These are phyloP conservation scores for Boletus bicolor DNA, from an alignment of 768 basidiomycete species.

Conservation along the genomic window DNA sequence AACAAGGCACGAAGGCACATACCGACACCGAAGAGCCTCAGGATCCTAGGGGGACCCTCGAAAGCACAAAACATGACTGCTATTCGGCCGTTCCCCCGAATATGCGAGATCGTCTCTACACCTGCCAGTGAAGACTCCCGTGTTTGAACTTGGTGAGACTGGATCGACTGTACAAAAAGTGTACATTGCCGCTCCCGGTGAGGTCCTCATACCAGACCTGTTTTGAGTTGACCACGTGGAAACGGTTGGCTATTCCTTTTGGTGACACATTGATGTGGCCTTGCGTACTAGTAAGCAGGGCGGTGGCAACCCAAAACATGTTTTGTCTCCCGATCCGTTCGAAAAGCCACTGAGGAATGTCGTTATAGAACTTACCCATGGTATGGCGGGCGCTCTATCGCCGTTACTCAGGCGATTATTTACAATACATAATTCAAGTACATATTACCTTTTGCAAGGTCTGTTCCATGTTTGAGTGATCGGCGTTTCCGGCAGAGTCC, in stretches of 20 bases:
- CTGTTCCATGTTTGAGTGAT: too few species aligned
- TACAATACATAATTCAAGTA: too few species aligned
- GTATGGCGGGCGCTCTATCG: background rate
- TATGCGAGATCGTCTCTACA: conserved; percentile 58
- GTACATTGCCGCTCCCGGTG: conserved; percentile 55
- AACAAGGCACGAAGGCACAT: conserved; percentile 4
- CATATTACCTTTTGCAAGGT: too few species aligned
- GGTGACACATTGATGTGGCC: conserved; percentile 70
- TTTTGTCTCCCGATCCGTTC: conserved; percentile 62
- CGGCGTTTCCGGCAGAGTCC: background rate
- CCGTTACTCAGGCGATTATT: background rate
- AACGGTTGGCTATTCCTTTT: conserved; percentile 62
- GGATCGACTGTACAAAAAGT: background rate
- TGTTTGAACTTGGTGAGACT: background rate
- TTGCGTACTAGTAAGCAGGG: conserved; percentile 47
- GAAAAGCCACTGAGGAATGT: conserved; percentile 51
- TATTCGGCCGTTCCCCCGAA: conserved; percentile 61
- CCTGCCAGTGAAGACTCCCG: conserved; percentile 31
- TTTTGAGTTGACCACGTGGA: conserved; percentile 53
- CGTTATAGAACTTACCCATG: conserved; percentile 60
- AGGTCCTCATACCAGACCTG: conserved; percentile 75
- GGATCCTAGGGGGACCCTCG: conserved; percentile 57
- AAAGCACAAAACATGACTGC: conserved; percentile 63
- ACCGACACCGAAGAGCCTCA: conserved; percentile 59
- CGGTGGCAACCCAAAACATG: conserved; percentile 70